Percentiles rank a stretch among this genome's conserved stretches.
Evolutionary conservation across 768 basidiomycete genomes (phyloP).

Genomic region (Panellus pusillus): DNA sequence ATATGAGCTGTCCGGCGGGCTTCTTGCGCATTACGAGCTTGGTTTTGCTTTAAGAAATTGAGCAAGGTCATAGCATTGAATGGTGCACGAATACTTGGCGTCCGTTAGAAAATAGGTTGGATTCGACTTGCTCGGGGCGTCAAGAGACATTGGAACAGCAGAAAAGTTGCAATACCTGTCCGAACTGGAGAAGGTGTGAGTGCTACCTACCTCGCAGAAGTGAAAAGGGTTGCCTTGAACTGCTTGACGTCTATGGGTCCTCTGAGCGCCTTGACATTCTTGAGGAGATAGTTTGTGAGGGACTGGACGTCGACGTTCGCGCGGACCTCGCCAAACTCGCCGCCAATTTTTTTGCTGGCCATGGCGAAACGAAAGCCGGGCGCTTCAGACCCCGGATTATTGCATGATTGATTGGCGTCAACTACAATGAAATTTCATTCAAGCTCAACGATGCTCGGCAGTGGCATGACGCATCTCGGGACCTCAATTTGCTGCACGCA

Average conservation of each 20-base stretch:
- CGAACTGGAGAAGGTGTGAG: conserved; percentile 54
- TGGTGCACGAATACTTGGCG: conserved; percentile 47
- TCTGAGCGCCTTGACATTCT: conserved; percentile 52
- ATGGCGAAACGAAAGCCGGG: conserved; percentile 17
- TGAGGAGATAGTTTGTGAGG: conserved; percentile 65
- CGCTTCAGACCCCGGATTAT: background rate
- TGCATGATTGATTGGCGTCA: background rate
- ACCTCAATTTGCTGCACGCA: too few species aligned
- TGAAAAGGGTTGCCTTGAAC: conserved; percentile 68
- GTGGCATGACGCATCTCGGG: too few species aligned
- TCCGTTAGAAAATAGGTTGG: conserved; percentile 94
- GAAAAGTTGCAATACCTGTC: conserved; percentile 57
- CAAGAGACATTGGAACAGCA: conserved; percentile 3
- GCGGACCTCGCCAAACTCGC: conserved; percentile 73
- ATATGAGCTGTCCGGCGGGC: conserved; percentile 83
- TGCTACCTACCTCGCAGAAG: background rate
- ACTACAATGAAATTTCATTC: too few species aligned
- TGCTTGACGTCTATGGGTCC: conserved; percentile 82
- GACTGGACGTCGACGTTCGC: conserved; percentile 64
- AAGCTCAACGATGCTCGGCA: too few species aligned
- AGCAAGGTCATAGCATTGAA: background rate
- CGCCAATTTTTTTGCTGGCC: conserved; percentile 56
- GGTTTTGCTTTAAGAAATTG: conserved; percentile 39
- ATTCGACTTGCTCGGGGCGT: conserved; percentile 63
- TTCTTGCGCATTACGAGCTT: conserved; percentile 91